Evolutionary conservation across 2,329 filamentous ascomycete genomes (phyloP).

Genomic region (Cladobotryum mycophilum): DNA sequence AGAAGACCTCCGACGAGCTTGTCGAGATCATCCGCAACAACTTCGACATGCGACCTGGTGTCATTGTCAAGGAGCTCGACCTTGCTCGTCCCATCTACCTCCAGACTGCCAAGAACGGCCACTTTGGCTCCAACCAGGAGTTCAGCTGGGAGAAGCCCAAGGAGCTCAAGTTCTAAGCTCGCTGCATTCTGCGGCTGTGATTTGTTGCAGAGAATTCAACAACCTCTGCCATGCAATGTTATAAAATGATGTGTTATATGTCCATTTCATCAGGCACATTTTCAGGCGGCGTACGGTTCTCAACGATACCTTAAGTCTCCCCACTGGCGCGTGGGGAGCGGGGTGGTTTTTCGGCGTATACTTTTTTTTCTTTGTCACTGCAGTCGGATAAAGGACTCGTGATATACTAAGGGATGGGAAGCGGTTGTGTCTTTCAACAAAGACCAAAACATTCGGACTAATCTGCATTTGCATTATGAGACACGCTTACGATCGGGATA

Average conservation of each 20-base stretch:
- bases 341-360: slow-evolving; percentile 30
- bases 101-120: slow-evolving; percentile 98
- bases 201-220: slow-evolving; percentile 35
- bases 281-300: slow-evolving; percentile 38
- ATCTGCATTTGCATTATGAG: slow-evolving; percentile 38
- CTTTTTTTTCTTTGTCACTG: slow-evolving; percentile 16
- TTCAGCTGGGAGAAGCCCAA: slow-evolving; percentile 99
- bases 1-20: slow-evolving; percentile 84
- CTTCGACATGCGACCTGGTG: slow-evolving; percentile 97
- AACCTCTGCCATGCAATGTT: slow-evolving; percentile 26
- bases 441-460: slow-evolving; percentile 29
- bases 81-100: slow-evolving; percentile 95
- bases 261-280: slow-evolving; percentile 32
- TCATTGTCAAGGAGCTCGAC: slow-evolving; percentile 96
- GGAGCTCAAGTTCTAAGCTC: slow-evolving; percentile 76
- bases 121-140: slow-evolving; percentile 93
- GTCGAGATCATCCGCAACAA: slow-evolving; percentile 91
- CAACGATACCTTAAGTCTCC: slow-evolving; percentile 37
- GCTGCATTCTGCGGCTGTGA: slow-evolving; percentile 6
- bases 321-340: slow-evolving; percentile 27
- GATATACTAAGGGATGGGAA: slow-evolving; percentile 30
- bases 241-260: slow-evolving; percentile 32
- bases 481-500: slow-evolving; percentile 31
- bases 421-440: slow-evolving; percentile 43
- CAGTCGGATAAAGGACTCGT: slow-evolving; percentile 14